These are phyloP conservation scores for Mucor circinelloides DNA, from an alignment of 371 early-diverging fungal genomes.

Conservation along the genomic window DNA sequence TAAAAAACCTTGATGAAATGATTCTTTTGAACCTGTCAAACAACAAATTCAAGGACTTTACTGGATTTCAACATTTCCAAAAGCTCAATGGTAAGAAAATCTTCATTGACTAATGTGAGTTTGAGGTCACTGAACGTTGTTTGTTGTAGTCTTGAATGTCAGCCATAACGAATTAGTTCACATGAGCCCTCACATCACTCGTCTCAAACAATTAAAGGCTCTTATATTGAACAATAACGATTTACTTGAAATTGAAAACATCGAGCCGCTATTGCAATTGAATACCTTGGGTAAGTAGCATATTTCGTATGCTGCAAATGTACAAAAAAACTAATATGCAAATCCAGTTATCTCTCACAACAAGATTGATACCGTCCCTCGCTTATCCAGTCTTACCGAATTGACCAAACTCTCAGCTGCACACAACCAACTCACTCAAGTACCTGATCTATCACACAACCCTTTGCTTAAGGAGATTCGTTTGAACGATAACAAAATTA, in stretches of 20 bases:
- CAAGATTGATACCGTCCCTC: constrained; percentile 61
- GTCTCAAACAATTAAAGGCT: constrained; percentile 72
- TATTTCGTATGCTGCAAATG: neutral
- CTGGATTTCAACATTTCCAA: constrained; percentile 61
- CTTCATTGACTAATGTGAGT: neutral
- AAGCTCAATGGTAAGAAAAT: constrained; percentile 59
- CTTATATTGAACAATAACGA: constrained; percentile 83
- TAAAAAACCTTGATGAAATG: constrained; percentile 57
- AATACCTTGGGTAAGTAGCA: constrained; percentile 67
- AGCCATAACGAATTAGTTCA: constrained; percentile 71
- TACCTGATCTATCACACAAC: constrained; percentile 70
- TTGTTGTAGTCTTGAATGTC: constrained; percentile 69
- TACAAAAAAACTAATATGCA: neutral
- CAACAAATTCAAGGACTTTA: constrained; percentile 66
- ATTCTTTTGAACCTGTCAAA: constrained; percentile 69
- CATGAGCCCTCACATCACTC: constrained; percentile 62
- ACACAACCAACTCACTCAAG: constrained; percentile 67
- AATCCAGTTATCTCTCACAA: constrained; percentile 79
- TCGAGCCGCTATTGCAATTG: constrained; percentile 60
- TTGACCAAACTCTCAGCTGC: constrained; percentile 79
- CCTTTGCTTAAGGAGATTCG: constrained; percentile 72
- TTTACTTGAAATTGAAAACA: constrained; percentile 65
- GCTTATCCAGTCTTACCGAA: constrained; percentile 54
- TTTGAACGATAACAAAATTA: constrained; percentile 77
- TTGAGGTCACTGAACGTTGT: neutral